These are phyloP conservation scores for Triticum timopheevii DNA, from an alignment of 176 grass and related monocot genomes.

Conservation along the genomic window DNA sequence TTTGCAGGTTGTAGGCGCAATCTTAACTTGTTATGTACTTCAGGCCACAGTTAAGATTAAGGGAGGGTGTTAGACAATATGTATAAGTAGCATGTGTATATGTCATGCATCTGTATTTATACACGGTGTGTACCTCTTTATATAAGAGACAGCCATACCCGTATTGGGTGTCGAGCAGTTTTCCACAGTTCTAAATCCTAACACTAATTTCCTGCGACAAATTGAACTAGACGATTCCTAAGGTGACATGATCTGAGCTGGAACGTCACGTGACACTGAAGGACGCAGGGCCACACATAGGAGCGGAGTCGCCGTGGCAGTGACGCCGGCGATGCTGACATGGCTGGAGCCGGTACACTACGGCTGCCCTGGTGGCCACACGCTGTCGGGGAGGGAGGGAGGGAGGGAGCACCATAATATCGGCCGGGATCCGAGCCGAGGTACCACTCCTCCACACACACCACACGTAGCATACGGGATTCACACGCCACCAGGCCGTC, in stretches of 20 bases:
- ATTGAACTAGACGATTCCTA: neutral
- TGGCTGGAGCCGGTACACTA: neutral
- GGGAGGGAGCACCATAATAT: constrained; percentile 31
- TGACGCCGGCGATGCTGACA: neutral
- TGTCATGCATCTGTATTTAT: no score
- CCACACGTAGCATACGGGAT: constrained; percentile 16
- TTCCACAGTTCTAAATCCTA: no score
- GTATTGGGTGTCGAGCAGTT: no score
- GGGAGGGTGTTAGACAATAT: no score
- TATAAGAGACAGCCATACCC: no score
- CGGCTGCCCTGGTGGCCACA: neutral
- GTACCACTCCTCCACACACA: neutral
- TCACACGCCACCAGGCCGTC: constrained; percentile 37
- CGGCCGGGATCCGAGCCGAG: neutral
- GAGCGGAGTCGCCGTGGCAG: neutral
- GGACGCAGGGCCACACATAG: neutral
- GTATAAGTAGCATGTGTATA: no score
- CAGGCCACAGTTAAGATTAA: no score
- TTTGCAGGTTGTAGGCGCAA: no score
- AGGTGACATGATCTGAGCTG: neutral
- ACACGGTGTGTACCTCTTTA: no score
- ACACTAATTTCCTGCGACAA: neutral
- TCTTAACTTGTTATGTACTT: no score
- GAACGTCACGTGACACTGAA: neutral
- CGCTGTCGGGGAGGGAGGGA: neutral